A percentile compares a stretch with the other conserved stretches of the same genome.
Conservation (phyloP, 2,329 filamentous ascomycete species). For the Aspergillus neoniger region DNA sequence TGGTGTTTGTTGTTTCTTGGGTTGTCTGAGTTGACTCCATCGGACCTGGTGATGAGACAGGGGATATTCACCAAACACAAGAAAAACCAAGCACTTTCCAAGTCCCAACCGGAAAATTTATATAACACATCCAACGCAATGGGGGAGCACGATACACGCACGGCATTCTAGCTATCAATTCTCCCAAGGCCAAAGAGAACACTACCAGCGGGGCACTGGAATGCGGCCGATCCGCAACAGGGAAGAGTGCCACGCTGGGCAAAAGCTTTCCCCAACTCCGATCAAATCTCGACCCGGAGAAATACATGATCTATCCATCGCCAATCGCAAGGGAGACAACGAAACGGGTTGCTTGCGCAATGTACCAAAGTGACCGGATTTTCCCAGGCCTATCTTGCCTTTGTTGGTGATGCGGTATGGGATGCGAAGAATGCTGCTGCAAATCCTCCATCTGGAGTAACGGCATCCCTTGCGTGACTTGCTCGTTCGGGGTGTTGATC, state of each 20-base stretch:
- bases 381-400: slow-evolving; percentile 3
- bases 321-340: slow-evolving; percentile 6
- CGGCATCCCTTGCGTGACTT: slow-evolving; percentile 8
- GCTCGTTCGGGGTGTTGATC: neutral
- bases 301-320: neutral
- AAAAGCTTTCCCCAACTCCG: neutral
- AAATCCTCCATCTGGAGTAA: slow-evolving; percentile 1
- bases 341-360: slow-evolving; percentile 2
- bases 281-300: neutral
- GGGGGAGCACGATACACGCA: neutral
- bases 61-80: neutral
- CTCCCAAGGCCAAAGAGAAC: neutral
- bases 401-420: slow-evolving; percentile 7
- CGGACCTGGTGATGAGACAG: neutral
- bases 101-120: neutral
- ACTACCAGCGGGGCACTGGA: slow-evolving; percentile 6
- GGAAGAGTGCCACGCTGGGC: neutral
- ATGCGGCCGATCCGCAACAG: neutral
- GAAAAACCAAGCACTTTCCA: neutral
- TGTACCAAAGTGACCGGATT: neutral
- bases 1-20: neutral
- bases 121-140: neutral
- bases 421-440: slow-evolving; percentile 7
- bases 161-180: slow-evolving; percentile 8
- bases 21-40: slow-evolving; percentile 1